Evolutionary conservation across 768 basidiomycete species (phyloP), one percentile per base, ranked within the genome.

Genomic region (Suillus bovinus): DNA sequence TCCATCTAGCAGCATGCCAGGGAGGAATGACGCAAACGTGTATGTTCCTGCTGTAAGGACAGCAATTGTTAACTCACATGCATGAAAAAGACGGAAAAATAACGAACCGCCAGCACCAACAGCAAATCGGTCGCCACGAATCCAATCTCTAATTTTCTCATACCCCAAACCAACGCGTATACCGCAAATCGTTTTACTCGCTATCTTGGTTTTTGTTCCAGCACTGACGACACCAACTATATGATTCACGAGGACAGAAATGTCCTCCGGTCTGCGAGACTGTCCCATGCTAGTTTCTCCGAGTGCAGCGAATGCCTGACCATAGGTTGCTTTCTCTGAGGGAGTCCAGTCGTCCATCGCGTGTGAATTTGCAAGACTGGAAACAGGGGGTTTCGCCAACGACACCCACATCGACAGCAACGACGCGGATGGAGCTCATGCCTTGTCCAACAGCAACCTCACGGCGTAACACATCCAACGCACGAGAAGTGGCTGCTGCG

Each of bases 51-150:
- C 92, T 91, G 67, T n/a, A 52, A 44, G 60, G 13, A 16, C 64
- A 58, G 67, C 22, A 13, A 71, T 61, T 47, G 31, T 36, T 29
- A 66, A 63, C 46, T 57, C 53, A n/a, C 13, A 27, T 64, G 54
- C 54, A 38, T 50, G 34, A 22, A 44, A 29, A 20, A 33, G 29
- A 42, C 20, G 29, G 36, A 34, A 53, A 59, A 24, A 29, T 0
- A 22, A 75, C 84, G 68, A 69, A 93, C 91, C 90, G 74, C 92
- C 93, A 57, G 93, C 88, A 61, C 93, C 93, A 60, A 94, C 76
- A 22, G 86, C 82, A 68, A 91, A 84, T 41, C 90, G 75, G 59
- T 90, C 84, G 2, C 91, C 90, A 36, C 83, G 80, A 31, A 88
- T 67, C 81, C 85, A 86, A 65, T 86, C 82, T 61, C 78, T 78